Conservation (phyloP, 306 rosid genomes). For the Leucaena leucocephala region DNA sequence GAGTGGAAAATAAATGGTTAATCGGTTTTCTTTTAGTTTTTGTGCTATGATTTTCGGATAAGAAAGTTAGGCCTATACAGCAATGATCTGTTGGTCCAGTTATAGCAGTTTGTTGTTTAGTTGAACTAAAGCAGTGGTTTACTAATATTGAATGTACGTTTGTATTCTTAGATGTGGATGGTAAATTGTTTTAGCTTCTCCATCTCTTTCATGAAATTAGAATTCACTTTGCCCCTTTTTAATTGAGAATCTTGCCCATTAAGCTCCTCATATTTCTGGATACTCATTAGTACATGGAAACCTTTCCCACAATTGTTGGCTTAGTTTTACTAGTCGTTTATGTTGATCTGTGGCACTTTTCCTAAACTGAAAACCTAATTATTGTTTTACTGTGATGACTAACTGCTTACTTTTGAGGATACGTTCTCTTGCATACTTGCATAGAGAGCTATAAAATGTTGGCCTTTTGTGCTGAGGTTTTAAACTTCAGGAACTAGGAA, state of each 20-base stretch:
- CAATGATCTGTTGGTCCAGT: neutral
- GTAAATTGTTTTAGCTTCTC: neutral
- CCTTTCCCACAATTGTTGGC: slow-evolving; percentile 14
- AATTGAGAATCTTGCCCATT: neutral
- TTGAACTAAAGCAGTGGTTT: neutral
- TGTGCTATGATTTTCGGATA: neutral
- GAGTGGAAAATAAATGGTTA: neutral
- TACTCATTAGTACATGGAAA: neutral
- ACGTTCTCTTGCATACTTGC: neutral
- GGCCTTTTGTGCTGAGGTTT: neutral
- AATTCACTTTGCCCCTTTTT: slow-evolving; percentile 2
- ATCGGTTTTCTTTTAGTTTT: neutral
- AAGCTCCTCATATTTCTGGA: slow-evolving; percentile 7
- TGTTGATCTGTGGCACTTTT: slow-evolving; percentile 22
- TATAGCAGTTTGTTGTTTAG: neutral
- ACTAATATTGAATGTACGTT: neutral
- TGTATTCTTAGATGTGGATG: neutral
- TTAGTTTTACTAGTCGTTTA: slow-evolving; percentile 9
- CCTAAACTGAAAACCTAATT: slow-evolving; percentile 14
- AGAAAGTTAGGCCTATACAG: neutral
- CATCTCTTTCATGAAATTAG: slow-evolving; percentile 4
- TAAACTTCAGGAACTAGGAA: slow-evolving; percentile 28
- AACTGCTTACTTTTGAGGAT: slow-evolving; percentile 13
- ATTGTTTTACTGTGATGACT: neutral
- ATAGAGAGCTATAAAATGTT: neutral